Evolutionary conservation across 2,329 filamentous ascomycete genomes (phyloP).

Genomic region (Penicillium sp.): DNA sequence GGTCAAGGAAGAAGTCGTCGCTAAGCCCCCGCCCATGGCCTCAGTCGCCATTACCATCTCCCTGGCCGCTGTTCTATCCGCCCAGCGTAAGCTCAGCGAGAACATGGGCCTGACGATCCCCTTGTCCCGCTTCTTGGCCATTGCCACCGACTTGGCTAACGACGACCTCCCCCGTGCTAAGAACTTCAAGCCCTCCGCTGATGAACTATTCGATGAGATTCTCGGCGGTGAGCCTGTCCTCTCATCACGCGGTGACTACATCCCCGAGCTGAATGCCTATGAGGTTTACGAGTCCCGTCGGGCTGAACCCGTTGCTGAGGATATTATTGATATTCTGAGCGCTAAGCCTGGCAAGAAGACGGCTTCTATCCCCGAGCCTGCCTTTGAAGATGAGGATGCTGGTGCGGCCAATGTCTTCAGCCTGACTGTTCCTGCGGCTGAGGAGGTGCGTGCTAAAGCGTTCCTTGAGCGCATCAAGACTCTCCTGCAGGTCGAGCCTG

Average conservation of each 20-base stretch:
- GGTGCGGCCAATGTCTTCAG: slow-evolving; percentile 76
- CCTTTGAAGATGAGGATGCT: slow-evolving; percentile 44
- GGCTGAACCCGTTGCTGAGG: slow-evolving; percentile 57
- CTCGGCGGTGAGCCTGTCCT: slow-evolving; percentile 62
- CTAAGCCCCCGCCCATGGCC: slow-evolving; percentile 34
- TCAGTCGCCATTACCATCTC: slow-evolving; percentile 74
- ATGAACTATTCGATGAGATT: slow-evolving; percentile 88
- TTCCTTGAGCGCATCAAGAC: slow-evolving; percentile 88
- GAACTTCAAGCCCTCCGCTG: slow-evolving; percentile 67
- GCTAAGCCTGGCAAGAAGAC: slow-evolving; percentile 48
- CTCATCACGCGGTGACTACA: slow-evolving; percentile 65
- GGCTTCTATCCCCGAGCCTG: slow-evolving; percentile 25
- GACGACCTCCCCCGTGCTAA: slow-evolving; percentile 75
- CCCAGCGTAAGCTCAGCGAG: slow-evolving; percentile 78
- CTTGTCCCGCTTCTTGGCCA: slow-evolving; percentile 82
- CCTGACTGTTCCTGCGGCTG: slow-evolving; percentile 75
- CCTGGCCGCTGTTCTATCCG: slow-evolving; percentile 75
- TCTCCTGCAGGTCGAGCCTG: slow-evolving; percentile 80
- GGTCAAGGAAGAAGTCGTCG: slow-evolving; percentile 28
- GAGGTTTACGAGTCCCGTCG: slow-evolving; percentile 36
- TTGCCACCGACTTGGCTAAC: slow-evolving; percentile 86
- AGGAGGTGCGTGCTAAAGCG: slow-evolving; percentile 77
- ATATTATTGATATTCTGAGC: slow-evolving; percentile 83
- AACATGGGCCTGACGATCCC: slow-evolving; percentile 80
- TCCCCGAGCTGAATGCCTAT: slow-evolving; percentile 70